Conservation (phyloP, 306 rosid genomes). For the Prunus armeniaca region DNA sequence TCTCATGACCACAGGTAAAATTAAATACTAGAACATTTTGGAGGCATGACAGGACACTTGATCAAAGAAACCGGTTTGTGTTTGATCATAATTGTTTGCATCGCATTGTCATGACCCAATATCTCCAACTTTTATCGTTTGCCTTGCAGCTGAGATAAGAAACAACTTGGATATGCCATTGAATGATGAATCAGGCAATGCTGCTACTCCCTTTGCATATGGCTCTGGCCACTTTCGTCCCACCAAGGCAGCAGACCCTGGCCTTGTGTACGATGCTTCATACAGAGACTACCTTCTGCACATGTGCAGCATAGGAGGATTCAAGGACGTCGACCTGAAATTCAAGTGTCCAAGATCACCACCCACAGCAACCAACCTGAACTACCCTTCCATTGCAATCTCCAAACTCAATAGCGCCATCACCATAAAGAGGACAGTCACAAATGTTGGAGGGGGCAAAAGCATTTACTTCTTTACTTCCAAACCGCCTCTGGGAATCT, state of each 20-base stretch:
- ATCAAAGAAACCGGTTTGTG: neutral
- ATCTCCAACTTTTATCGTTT: neutral
- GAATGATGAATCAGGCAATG: constrained; percentile 52
- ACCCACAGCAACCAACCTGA: constrained; percentile 46
- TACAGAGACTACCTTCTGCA: constrained; percentile 68
- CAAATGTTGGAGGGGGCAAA: constrained; percentile 59
- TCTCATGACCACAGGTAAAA: constrained; percentile 79
- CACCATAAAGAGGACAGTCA: constrained; percentile 57
- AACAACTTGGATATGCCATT: constrained; percentile 63
- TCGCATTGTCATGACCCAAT: too few species aligned
- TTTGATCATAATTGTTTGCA: neutral
- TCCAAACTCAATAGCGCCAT: constrained; percentile 45
- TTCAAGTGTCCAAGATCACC: constrained; percentile 48
- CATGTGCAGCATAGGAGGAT: constrained; percentile 44
- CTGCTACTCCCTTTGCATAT: constrained; percentile 68
- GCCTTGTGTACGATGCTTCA: constrained; percentile 79
- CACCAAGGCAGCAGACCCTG: constrained; percentile 65
- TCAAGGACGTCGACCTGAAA: constrained; percentile 25
- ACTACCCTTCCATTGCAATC: constrained; percentile 79
- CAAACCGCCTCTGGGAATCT: constrained; percentile 47
- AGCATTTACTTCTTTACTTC: constrained; percentile 59
- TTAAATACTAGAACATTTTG: neutral
- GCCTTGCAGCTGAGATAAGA: constrained; percentile 44
- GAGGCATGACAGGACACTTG: neutral
- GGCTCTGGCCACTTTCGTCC: constrained; percentile 90